Conservation (phyloP, 2,329 filamentous ascomycete species). For the Colletotrichum navitas region DNA sequence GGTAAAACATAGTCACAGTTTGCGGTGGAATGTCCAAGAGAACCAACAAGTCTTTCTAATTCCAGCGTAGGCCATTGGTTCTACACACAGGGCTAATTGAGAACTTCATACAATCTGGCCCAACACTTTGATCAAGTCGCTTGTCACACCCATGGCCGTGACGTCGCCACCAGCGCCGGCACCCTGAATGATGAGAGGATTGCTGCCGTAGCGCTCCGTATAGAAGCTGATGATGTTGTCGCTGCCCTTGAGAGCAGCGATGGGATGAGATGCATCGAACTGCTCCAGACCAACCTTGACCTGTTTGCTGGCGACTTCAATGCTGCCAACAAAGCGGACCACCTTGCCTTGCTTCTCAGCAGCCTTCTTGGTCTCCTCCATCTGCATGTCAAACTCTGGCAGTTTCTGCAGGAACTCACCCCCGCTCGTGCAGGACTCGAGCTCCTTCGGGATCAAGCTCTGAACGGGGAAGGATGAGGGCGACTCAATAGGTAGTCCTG, state of each 20-base stretch:
- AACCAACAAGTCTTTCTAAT: background rate
- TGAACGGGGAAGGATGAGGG: slow-evolving; percentile 94
- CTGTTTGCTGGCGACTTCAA: slow-evolving; percentile 83
- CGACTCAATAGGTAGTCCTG: slow-evolving; percentile 83
- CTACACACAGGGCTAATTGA: background rate
- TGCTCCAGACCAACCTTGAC: slow-evolving; percentile 95
- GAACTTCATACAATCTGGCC: slow-evolving; percentile 70
- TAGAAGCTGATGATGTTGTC: slow-evolving; percentile 99
- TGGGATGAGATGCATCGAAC: slow-evolving; percentile 88
- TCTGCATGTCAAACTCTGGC: slow-evolving; percentile 85
- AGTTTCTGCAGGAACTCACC: slow-evolving; percentile 89
- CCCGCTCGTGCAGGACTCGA: slow-evolving; percentile 81
- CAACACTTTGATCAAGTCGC: slow-evolving; percentile 90
- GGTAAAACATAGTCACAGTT: background rate
- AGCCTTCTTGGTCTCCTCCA: slow-evolving; percentile 88
- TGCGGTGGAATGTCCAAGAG: background rate
- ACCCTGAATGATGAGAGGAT: slow-evolving; percentile 94
- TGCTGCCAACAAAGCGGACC: slow-evolving; percentile 92
- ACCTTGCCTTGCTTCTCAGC: slow-evolving; percentile 92
- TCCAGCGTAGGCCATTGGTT: background rate
- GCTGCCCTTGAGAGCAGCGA: slow-evolving; percentile 94
- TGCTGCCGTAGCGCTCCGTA: slow-evolving; percentile 91
- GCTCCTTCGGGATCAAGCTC: slow-evolving; percentile 88
- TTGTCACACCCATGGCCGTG: slow-evolving; percentile 97
- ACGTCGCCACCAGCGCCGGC: slow-evolving; percentile 95